A percentile compares a stretch with the other conserved stretches of the same genome.
Evolutionary conservation across 83 land plant genomes (phyloP).

Genomic region (Picea mariana): DNA sequence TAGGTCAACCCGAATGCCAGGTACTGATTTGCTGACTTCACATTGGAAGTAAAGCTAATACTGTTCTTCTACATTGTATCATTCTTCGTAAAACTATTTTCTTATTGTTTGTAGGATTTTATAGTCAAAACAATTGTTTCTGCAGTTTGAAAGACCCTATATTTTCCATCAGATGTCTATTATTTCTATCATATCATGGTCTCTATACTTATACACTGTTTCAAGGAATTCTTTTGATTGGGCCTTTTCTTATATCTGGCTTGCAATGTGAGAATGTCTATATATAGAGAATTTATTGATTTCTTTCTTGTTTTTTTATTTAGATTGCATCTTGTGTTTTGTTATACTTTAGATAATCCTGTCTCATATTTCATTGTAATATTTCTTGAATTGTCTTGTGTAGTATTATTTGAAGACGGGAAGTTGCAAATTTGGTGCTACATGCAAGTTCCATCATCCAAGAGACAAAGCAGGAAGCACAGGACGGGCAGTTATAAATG

Average conservation of each 20-base stretch:
- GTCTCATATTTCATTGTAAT: not conserved
- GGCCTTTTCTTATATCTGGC: not conserved
- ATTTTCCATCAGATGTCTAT: not conserved
- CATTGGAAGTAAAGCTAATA: not conserved
- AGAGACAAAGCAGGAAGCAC: slow-evolving; percentile 74
- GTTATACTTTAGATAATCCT: not conserved
- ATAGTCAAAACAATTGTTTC: not conserved
- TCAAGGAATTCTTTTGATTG: not conserved
- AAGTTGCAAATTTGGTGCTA: slow-evolving; percentile 89
- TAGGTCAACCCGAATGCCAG: slow-evolving; percentile 84
- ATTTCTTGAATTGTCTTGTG: slow-evolving; percentile 17
- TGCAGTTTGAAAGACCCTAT: not conserved
- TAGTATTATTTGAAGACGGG: slow-evolving; percentile 92
- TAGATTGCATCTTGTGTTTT: not conserved
- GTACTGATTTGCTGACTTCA: slow-evolving; percentile 21
- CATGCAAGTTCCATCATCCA: slow-evolving; percentile 92
- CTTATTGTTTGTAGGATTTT: not conserved
- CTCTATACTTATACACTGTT: not conserved
- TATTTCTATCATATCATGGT: not conserved
- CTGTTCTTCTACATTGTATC: not conserved
- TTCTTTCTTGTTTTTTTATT: not conserved
- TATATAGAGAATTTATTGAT: not conserved
- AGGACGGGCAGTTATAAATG: slow-evolving; percentile 67
- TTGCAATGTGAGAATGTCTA: not conserved
- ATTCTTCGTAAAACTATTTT: not conserved